phyloP scores from a whole-genome alignment of 257 asterid species.

The Solanum etuberosum region DNA sequence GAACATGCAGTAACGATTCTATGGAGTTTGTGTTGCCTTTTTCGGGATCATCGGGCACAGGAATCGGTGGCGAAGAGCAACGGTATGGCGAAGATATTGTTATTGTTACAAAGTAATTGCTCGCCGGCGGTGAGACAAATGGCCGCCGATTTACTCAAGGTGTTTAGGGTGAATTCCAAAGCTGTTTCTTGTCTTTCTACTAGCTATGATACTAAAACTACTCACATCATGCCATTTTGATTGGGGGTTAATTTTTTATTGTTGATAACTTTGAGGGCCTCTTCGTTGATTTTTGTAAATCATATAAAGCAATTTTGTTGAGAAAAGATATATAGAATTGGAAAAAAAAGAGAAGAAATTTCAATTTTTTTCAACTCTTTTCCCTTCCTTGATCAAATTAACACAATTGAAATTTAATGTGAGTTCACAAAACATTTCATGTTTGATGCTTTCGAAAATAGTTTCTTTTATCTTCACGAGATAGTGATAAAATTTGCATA shows the following conservation, averaged over 20 bases:
- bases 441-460: too few relatives aligned
- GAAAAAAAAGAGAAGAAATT: not conserved
- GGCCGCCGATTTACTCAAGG: constrained; percentile 67
- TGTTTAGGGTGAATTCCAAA: constrained; percentile 36
- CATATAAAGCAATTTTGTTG: constrained; percentile 39
- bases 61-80: constrained; percentile 38
- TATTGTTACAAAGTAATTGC: constrained; percentile 64
- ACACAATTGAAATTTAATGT: not conserved
- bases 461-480: too few relatives aligned
- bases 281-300: constrained; percentile 10
- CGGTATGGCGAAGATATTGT: constrained; percentile 60
- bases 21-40: constrained; percentile 71
- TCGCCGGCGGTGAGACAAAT: constrained; percentile 64
- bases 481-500: too few relatives aligned
- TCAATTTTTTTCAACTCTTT: not conserved
- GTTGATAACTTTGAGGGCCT: not conserved
- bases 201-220: constrained; percentile 62
- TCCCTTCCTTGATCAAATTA: not conserved
- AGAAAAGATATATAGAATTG: not conserved
- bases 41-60: constrained; percentile 49
- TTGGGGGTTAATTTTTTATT: not conserved
- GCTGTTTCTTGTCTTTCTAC: constrained; percentile 27
- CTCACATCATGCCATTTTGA: constrained; percentile 90
- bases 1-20: constrained; percentile 64
- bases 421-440: not conserved